Evolutionary conservation across 495 filamentous ascomycete species (phyloP).

Genomic region (Xylaria bambusicola): DNA sequence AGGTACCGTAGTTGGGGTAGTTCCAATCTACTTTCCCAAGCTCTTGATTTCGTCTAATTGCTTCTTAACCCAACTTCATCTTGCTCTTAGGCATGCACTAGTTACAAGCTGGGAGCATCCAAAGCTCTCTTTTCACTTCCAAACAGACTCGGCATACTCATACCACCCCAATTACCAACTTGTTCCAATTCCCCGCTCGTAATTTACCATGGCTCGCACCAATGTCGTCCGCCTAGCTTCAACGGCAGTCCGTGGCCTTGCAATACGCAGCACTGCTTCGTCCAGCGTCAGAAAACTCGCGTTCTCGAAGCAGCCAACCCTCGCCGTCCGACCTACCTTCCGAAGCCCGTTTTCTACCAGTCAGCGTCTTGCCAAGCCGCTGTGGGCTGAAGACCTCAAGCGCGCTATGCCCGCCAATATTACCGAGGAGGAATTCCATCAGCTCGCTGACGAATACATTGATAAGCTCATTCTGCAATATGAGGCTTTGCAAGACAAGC

Average conservation of each 20-base stretch:
- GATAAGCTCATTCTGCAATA: slow-evolving; percentile 66
- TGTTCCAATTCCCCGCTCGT: not conserved
- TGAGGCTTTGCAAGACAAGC: slow-evolving; percentile 63
- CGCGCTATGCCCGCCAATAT: slow-evolving; percentile 34
- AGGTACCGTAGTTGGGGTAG: not conserved
- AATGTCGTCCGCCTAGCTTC: slow-evolving; percentile 28
- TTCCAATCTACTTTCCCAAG: not conserved
- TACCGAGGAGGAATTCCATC: slow-evolving; percentile 46
- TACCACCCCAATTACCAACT: not conserved
- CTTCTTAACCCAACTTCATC: not conserved
- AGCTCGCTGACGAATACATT: slow-evolving; percentile 52
- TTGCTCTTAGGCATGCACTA: not conserved
- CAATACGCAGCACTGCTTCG: slow-evolving; percentile 15
- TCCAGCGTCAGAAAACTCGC: not conserved
- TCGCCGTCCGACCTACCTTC: slow-evolving; percentile 8
- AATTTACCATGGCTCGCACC: slow-evolving; percentile 33
- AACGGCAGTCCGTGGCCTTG: slow-evolving; percentile 21
- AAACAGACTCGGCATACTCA: not conserved
- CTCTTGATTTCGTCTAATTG: too few species aligned
- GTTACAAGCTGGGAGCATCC: not conserved
- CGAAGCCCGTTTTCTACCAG: slow-evolving; percentile 21
- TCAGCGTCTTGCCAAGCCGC: slow-evolving; percentile 26
- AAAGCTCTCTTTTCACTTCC: not conserved
- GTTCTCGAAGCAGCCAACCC: slow-evolving; percentile 13
- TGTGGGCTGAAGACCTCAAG: slow-evolving; percentile 21